Evolutionary conservation across 306 rosid genomes (phyloP).

Genomic region (Hylodesmum podocarpum): DNA sequence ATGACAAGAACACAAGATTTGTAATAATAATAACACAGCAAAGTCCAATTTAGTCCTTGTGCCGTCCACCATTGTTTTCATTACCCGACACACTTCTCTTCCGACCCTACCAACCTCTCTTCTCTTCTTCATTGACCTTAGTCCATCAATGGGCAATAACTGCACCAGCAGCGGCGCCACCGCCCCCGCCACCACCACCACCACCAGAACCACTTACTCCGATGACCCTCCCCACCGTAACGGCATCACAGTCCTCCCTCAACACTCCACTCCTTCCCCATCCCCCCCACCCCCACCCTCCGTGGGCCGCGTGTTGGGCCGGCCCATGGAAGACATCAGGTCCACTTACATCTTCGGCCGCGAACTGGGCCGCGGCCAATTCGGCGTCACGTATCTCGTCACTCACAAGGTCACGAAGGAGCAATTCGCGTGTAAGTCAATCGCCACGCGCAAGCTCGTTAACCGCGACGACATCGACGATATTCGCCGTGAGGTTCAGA

Average conservation of each 20-base stretch:
- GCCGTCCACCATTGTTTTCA: slow-evolving; percentile 3
- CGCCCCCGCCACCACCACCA: not conserved
- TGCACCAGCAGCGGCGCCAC: slow-evolving; percentile 32
- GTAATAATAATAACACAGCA: not conserved
- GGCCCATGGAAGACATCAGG: slow-evolving; percentile 81
- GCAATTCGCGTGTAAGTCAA: slow-evolving; percentile 90
- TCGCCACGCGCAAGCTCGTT: slow-evolving; percentile 78
- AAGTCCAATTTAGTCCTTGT: slow-evolving; percentile 19
- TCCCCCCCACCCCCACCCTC: slow-evolving; percentile 10
- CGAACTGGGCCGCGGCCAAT: slow-evolving; percentile 97
- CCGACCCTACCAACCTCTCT: not conserved
- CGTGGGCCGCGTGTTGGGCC: slow-evolving; percentile 76
- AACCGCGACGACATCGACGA: slow-evolving; percentile 81
- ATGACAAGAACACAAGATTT: no score
- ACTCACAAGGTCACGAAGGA: slow-evolving; percentile 67
- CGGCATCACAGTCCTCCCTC: slow-evolving; percentile 53
- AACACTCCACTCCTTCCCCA: slow-evolving; percentile 50
- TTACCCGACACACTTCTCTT: not conserved
- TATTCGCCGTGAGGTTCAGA: slow-evolving; percentile 88
- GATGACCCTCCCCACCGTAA: slow-evolving; percentile 28
- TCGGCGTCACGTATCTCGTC: slow-evolving; percentile 83
- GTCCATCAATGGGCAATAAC: slow-evolving; percentile 58
- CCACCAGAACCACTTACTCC: not conserved
- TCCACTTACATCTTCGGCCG: slow-evolving; percentile 74
- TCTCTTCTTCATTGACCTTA: slow-evolving; percentile 17